Conservation (phyloP, 2,329 filamentous ascomycete species). For the Hirsutella minnesotensis region DNA sequence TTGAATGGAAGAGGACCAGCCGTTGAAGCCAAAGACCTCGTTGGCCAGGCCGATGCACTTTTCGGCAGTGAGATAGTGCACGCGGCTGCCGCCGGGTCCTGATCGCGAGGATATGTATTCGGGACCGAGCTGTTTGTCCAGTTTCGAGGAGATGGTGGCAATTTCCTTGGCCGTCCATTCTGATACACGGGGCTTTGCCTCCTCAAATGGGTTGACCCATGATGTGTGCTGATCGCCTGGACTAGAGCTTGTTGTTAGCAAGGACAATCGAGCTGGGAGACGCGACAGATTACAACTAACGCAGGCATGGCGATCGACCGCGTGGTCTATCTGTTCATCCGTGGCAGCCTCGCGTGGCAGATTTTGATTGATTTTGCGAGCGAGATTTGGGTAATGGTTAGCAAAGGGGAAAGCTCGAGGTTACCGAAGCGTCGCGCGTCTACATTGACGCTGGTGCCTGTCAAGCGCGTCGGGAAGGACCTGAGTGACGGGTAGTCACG, state of each 20-base stretch:
- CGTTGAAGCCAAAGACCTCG: slow-evolving; percentile 93
- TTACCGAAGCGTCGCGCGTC: too few relatives aligned
- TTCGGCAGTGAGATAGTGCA: slow-evolving; percentile 91
- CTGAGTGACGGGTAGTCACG: too few relatives aligned
- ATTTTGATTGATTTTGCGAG: too few relatives aligned
- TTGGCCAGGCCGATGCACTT: slow-evolving; percentile 94
- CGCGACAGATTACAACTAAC: slow-evolving; percentile 18
- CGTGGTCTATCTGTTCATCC: neutral
- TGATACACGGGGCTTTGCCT: slow-evolving; percentile 53
- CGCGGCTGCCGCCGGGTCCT: slow-evolving; percentile 72
- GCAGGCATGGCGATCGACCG: slow-evolving; percentile 27
- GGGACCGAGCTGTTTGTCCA: slow-evolving; percentile 88
- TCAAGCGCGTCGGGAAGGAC: too few relatives aligned
- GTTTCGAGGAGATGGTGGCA: slow-evolving; percentile 70
- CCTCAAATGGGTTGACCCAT: slow-evolving; percentile 71
- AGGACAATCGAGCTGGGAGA: slow-evolving; percentile 1
- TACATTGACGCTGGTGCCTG: too few relatives aligned
- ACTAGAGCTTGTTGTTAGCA: slow-evolving; percentile 27
- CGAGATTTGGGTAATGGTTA: too few relatives aligned
- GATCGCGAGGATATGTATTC: slow-evolving; percentile 87
- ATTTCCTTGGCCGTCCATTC: slow-evolving; percentile 87
- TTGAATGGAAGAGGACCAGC: slow-evolving; percentile 93
- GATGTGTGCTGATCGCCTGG: slow-evolving; percentile 52
- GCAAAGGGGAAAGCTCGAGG: too few relatives aligned
- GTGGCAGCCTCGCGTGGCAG: neutral